phyloP scores from a whole-genome alignment of 768 basidiomycete species.

The Lactarius sp. region DNA sequence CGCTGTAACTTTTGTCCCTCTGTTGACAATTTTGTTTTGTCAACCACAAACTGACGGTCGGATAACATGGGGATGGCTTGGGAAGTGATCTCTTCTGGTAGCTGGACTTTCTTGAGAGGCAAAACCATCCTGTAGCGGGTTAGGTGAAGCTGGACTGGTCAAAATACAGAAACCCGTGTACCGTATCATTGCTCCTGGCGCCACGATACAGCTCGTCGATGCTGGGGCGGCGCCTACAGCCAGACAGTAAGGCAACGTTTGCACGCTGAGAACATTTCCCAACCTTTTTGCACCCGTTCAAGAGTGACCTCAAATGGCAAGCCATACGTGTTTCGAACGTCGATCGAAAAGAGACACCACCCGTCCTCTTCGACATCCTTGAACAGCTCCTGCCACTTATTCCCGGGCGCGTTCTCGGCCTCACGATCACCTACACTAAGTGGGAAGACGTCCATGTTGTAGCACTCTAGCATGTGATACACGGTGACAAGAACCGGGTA shows the following conservation, averaged over 20 bases:
- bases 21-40: slow-evolving; percentile 58
- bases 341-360: slow-evolving; percentile 85
- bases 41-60: slow-evolving; percentile 86
- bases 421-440: slow-evolving; percentile 38
- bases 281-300: slow-evolving; percentile 60
- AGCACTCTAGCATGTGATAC: slow-evolving; percentile 90
- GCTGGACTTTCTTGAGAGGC: slow-evolving; percentile 63
- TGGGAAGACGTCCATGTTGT: slow-evolving; percentile 75
- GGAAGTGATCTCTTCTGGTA: slow-evolving; percentile 54
- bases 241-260: background rate
- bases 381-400: slow-evolving; percentile 32
- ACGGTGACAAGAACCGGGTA: slow-evolving; percentile 92
- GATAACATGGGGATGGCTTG: slow-evolving; percentile 79
- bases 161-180: slow-evolving; percentile 32
- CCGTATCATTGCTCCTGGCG: slow-evolving; percentile 86
- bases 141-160: slow-evolving; percentile 2
- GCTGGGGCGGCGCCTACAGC: slow-evolving; percentile 38
- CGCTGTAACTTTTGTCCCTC: slow-evolving; percentile 60
- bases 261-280: background rate
- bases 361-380: slow-evolving; percentile 47
- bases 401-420: slow-evolving; percentile 18
- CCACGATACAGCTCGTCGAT: slow-evolving; percentile 55
- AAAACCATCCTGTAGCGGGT: slow-evolving; percentile 49
- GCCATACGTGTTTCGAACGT: slow-evolving; percentile 90
- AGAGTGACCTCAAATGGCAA: slow-evolving; percentile 87